Conservation (phyloP, 176 grass and related monocot species). For the Zoysia japonica region DNA sequence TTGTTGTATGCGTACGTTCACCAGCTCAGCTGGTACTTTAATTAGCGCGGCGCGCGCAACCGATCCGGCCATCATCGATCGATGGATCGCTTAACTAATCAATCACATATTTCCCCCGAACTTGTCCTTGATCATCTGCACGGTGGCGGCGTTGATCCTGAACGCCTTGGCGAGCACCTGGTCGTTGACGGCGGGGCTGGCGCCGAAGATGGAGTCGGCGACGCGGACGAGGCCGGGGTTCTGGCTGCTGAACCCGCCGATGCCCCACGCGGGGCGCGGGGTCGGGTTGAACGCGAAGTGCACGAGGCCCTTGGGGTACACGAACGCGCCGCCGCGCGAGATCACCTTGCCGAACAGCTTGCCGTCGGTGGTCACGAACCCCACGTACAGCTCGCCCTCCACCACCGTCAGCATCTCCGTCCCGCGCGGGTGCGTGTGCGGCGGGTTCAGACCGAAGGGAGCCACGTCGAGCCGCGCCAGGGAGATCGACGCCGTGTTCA, state of each 20-base stretch:
- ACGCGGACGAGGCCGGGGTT: conserved; percentile 38
- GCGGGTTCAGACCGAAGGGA: conserved; percentile 43
- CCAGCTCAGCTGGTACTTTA: too few species aligned
- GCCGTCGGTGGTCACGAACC: conserved; percentile 41
- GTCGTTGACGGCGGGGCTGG: conserved; percentile 28
- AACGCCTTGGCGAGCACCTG: conserved; percentile 45
- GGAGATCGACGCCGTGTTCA: conserved; percentile 51
- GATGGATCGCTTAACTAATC: too few species aligned
- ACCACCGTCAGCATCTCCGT: conserved; percentile 53
- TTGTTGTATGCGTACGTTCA: too few species aligned
- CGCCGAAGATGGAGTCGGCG: conserved; percentile 46
- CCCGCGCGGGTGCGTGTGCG: conserved; percentile 57
- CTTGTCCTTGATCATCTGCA: conserved; percentile 31
- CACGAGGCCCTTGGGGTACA: conserved; percentile 46
- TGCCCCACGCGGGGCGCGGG: background rate
- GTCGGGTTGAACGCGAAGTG: conserved; percentile 50
- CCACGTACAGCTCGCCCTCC: conserved; percentile 46
- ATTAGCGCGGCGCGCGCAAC: too few species aligned
- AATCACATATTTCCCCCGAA: background rate
- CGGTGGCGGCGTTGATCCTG: conserved; percentile 11
- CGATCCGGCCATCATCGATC: too few species aligned
- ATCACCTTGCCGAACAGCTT: conserved; percentile 29
- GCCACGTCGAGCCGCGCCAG: conserved; percentile 46
- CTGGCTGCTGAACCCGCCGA: conserved; percentile 48
- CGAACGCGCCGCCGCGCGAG: conserved; percentile 35